phyloP scores from a whole-genome alignment of 768 basidiomycete species.

The Chalciporus sphaerocephalus region DNA sequence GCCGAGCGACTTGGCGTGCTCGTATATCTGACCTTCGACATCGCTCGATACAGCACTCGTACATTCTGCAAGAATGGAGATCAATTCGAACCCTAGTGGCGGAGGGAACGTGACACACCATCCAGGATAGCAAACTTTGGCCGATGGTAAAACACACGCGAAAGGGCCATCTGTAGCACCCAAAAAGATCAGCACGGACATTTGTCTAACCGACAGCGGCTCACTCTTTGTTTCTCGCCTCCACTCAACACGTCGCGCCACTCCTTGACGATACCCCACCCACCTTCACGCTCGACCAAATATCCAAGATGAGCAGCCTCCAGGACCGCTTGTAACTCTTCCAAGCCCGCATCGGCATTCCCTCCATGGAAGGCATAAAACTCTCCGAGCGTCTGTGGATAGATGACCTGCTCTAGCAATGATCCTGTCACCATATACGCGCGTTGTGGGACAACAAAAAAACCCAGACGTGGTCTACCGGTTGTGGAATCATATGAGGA shows the following conservation, averaged over 20 bases:
- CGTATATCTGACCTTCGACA: constrained; percentile 95
- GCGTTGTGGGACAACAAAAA: constrained; percentile 89
- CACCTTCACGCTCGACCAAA: constrained; percentile 82
- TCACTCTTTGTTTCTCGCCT: constrained; percentile 90
- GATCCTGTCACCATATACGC: constrained; percentile 89
- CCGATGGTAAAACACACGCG: constrained; percentile 85
- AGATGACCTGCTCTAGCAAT: constrained; percentile 89
- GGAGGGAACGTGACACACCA: constrained; percentile 45
- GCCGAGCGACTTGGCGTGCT: constrained; percentile 80
- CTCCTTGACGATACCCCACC: constrained; percentile 85
- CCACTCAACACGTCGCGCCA: constrained; percentile 96
- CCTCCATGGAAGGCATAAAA: constrained; percentile 59
- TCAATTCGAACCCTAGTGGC: neutral
- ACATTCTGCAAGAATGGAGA: constrained; percentile 55
- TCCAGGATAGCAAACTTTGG: constrained; percentile 84
- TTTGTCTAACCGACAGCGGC: constrained; percentile 13
- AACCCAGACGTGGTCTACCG: constrained; percentile 39
- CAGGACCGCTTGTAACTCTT: constrained; percentile 72
- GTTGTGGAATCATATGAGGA: constrained; percentile 24
- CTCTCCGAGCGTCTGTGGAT: constrained; percentile 69
- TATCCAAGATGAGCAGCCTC: constrained; percentile 82
- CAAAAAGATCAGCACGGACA: neutral
- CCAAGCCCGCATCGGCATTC: constrained; percentile 45
- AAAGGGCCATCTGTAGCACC: constrained; percentile 71
- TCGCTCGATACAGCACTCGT: constrained; percentile 95